Evolutionary conservation across 352 stramenopile species (phyloP), one percentile per base, ranked within the genome.

Genomic region (Blastocystis sp.): DNA sequence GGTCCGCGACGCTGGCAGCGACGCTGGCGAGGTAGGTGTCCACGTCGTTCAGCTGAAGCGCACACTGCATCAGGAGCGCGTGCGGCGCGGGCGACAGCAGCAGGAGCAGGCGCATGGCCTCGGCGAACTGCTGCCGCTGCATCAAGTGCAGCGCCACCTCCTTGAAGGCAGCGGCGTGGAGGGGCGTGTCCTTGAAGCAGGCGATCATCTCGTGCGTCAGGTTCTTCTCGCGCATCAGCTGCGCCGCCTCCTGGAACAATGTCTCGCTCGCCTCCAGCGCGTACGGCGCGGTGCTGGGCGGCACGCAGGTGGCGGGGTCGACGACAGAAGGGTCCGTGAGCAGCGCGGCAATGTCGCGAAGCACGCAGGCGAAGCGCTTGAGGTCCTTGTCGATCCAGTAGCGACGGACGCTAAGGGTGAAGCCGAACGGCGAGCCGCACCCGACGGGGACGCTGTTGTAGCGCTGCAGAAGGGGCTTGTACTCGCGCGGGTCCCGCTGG

Each of bases 341-440:
- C 1, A 84, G n/a, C 3, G 54, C 42, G 24, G 21, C 34, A n/a
- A 84, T 84, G 48, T 84, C 74, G 24, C 34, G 21, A 11, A 84
- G 40, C 0, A 84, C 14, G 17, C 10, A 19, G 21, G 57, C 24
- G 52, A 38, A 84, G 3, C 74, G 74, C 28, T 70, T 68, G 1
- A 84, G 60, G 14, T 84, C 74, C 54, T 48, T 69, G 40, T 84
- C 74, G 38, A 84, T 69, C 34, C 28, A 10, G 57, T 84, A 84
- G 38, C 38, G 38, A 21, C 66, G 66, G 14, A 59, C 38, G n/a
- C 66, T 76, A 76, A 2, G 28, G 28, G 42, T 76, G 11, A 76
- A 1, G 52, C 21, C 10, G 9, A 11, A 24, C 3, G 2, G 3
- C 28, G 10, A 9, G 7, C 34, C 57, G 10, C 66, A 68, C 74